Base-by-base conservation (phyloP, 345 rosid species). In the Anastatica hierochuntica region DNA sequence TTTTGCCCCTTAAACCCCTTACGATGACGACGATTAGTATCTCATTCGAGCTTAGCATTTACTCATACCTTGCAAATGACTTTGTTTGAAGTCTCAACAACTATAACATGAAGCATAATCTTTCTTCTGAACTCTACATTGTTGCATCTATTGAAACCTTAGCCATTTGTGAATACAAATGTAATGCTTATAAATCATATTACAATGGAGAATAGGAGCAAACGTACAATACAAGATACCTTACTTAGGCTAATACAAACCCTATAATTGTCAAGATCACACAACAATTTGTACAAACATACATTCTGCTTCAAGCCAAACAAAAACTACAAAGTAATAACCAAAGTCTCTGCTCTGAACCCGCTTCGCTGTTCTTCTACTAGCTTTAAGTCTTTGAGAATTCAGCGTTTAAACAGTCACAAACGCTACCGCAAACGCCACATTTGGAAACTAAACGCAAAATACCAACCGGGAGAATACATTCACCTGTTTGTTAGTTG, bases 401-500 rank as follows among this genome's bases (percentile, higher is more conserved):
- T 43, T 53, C 59, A 62, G 66, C 43, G n/a, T 61, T 24, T 5
- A 3, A 30, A 11, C 50, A 43, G 49, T 60, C 36, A 50, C 58
- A 42, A 37, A 61, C 58, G 58, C 59, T 19, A n/a, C 14, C 56
- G 19, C 57, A 4, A 17, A 49, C 10, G 3, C 20, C 12, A 14
- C 7, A 43, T 44, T 34, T 42, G 44, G 51, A 29, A 8, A 3
- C 52, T 62, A 52, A 61, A 61, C 43, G 50, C 58, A 50, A 23
- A 3, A 24, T 24, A n/a, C n/a, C n/a, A n/a, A n/a, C n/a, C 27
- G 27, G 6, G 3, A 3, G 3, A 7, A 24, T 59, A n/a, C n/a
- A n/a, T 24, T 40, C 17, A 60, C 65, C 57, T 50, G 37, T 61
- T 61, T 50, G 66, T 51, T 61, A 61, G 58, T 42, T 14, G 29